phyloP scores from a whole-genome alignment of 768 basidiomycete species.

The Lentinula sp. region DNA sequence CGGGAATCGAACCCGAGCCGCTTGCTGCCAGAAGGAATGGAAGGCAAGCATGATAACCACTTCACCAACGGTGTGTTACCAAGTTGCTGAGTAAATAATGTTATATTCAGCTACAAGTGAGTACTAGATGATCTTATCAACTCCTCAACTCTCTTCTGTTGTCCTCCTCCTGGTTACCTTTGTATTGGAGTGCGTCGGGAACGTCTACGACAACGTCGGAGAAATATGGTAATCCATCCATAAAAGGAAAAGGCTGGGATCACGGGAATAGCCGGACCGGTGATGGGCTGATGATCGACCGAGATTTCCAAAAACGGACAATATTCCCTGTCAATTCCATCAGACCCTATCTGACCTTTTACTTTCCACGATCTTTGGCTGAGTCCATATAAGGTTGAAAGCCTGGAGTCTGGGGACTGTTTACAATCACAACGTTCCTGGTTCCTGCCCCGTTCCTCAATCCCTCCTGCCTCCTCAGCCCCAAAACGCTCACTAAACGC shows the following conservation, averaged over 20 bases:
- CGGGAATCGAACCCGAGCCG: neutral
- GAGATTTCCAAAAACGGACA: neutral
- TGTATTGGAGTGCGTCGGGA: neutral
- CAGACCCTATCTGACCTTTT: neutral
- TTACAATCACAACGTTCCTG: neutral
- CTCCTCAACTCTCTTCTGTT: no score
- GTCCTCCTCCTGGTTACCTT: no score
- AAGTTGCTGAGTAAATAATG: neutral
- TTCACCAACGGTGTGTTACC: conserved; percentile 34
- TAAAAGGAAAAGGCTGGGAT: neutral
- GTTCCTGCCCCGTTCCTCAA: neutral
- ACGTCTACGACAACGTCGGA: neutral
- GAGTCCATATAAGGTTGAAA: neutral
- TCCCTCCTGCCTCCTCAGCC: neutral
- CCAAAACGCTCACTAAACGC: neutral
- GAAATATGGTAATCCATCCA: neutral
- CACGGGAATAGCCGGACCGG: neutral
- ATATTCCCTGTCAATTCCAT: neutral
- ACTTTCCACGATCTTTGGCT: neutral
- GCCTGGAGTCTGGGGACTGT: neutral
- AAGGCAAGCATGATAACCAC: conserved; percentile 63
- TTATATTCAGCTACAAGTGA: no score
- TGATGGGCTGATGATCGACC: neutral
- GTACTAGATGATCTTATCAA: no score
- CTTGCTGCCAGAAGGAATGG: conserved; percentile 10